Evolutionary conservation across 2,329 filamentous ascomycete genomes (phyloP), one percentile per base, ranked within the genome.

Genomic region (Calcarisporium arbuscula): DNA sequence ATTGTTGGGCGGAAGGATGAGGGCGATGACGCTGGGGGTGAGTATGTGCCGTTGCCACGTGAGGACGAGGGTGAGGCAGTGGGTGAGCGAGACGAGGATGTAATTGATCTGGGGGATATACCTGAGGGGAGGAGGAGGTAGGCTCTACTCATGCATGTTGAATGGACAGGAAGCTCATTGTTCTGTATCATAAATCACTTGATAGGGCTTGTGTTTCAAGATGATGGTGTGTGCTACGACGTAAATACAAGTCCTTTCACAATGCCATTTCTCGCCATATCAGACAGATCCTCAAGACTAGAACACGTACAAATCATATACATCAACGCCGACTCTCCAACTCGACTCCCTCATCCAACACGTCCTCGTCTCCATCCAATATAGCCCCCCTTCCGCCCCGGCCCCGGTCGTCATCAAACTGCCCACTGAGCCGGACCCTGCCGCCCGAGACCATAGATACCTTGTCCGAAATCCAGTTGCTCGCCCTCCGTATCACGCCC

Each of bases 1-100:
- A 80, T 90, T 39, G 82, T 89, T 43, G 84, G 85, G 4, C 67
- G 74, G 36, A 76, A 85, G 47, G 80, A 83, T 38, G 79, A 80
- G 50, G 54, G 44, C 4, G 50, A 52, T 15, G 50, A 50, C 12
- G 43, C 36, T 10, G 40, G 29, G 19, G 52, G 47, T 25, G 56
- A 44, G 3, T 58, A 58, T 32, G 51, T 45, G 12, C 48, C 52
- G 9, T 41, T 61, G n/a, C 46, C 53, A 5, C 48, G 44, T 35
- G 47, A 40, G 21, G 46, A 42, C 4, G 46, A 41, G 11, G 39
- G 45, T 10, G 28, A 50, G 15, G 41, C 35, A 3, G 34, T 34
- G 22, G 48, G 48, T 19, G 45, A 47, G 14, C 50, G 52, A 4
- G 58, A 60, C 26, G 57, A 58, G 19, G 59, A 62, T 38, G 44